Percentiles rank a stretch among this genome's conserved stretches.
Conservation (phyloP, 805 yeast species). For the Candida nonsorbophila region DNA sequence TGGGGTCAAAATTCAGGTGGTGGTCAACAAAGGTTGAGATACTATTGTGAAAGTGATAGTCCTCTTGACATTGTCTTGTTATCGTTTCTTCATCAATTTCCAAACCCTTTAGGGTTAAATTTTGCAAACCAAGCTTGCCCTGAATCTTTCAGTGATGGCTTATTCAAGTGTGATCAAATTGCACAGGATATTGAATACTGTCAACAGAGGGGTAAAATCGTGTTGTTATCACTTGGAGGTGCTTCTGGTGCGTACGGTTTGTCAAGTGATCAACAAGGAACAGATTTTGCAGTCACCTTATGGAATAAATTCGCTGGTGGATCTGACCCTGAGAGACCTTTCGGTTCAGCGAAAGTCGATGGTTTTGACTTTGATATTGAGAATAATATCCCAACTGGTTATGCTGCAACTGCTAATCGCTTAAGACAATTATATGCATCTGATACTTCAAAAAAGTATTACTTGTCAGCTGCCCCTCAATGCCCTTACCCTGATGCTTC, state of each 20-base stretch:
- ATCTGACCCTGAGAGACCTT: conserved; percentile 39
- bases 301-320: conserved; percentile 39
- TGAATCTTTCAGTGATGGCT: conserved; percentile 34
- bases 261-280: conserved; percentile 43
- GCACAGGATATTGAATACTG: conserved; percentile 69
- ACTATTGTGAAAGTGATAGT: conserved; percentile 61
- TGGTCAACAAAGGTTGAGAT: conserved; percentile 29
- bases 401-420: conserved; percentile 45
- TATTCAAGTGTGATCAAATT: conserved; percentile 33
- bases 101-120: conserved; percentile 25
- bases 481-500: conserved; percentile 35
- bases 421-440: conserved; percentile 16
- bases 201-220: conserved; percentile 73
- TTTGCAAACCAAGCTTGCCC: conserved; percentile 52
- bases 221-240: conserved; percentile 68
- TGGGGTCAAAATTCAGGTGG: conserved; percentile 25
- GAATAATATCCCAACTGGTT: conserved; percentile 56
- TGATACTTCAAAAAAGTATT: conserved; percentile 24
- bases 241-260: conserved; percentile 38
- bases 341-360: conserved; percentile 72
- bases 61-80: conserved; percentile 63
- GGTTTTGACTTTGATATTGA: conserved; percentile 82
- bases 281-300: conserved; percentile 42
- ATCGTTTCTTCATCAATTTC: conserved; percentile 65
- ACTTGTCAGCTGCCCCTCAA: conserved; percentile 35